A percentile compares a stretch with the other conserved stretches of the same genome.
These are phyloP conservation scores for Sphaceloma murrayae DNA, from an alignment of 2,329 filamentous ascomycete genomes.

Conservation along the genomic window DNA sequence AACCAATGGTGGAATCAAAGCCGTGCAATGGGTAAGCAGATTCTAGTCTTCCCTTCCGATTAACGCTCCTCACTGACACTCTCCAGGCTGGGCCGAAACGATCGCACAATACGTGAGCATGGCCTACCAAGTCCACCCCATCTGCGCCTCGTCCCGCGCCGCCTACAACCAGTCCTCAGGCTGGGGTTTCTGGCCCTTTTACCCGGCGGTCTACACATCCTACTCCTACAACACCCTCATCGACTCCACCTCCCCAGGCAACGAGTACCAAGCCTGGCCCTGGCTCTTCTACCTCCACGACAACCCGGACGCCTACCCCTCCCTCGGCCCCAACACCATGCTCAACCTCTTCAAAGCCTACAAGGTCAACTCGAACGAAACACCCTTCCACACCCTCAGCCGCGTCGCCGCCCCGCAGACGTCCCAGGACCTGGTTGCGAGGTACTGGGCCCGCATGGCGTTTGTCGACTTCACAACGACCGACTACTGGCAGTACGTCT, in stretches of 20 bases:
- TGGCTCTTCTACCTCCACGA: conserved; percentile 42
- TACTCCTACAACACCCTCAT: conserved; percentile 42
- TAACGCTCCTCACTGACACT: conserved; percentile 21
- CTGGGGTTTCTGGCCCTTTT: conserved; percentile 34
- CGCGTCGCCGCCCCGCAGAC: conserved; percentile 26
- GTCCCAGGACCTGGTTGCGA: conserved; percentile 35
- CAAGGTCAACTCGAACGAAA: conserved; percentile 39
- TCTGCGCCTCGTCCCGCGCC: conserved; percentile 35
- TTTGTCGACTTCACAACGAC: conserved; percentile 43
- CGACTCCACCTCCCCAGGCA: conserved; percentile 35
- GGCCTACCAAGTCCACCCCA: conserved; percentile 38
- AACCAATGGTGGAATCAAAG: conserved; percentile 33
- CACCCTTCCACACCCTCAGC: conserved; percentile 40
- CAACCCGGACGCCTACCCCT: conserved; percentile 38
- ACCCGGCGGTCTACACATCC: conserved; percentile 38
- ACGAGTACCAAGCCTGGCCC: conserved; percentile 46
- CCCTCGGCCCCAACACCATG: conserved; percentile 21
- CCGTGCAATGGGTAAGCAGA: conserved; percentile 12
- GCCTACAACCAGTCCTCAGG: conserved; percentile 28
- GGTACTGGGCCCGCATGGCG: conserved; percentile 47
- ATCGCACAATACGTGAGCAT: conserved; percentile 44
- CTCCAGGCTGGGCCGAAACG: conserved; percentile 45
- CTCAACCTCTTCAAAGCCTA: conserved; percentile 35
- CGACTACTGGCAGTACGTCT: conserved; percentile 32
- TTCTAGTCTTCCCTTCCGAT: not conserved